Conservation (phyloP, 1,139 yeast genomes). For the Tardiomyces blankii region DNA sequence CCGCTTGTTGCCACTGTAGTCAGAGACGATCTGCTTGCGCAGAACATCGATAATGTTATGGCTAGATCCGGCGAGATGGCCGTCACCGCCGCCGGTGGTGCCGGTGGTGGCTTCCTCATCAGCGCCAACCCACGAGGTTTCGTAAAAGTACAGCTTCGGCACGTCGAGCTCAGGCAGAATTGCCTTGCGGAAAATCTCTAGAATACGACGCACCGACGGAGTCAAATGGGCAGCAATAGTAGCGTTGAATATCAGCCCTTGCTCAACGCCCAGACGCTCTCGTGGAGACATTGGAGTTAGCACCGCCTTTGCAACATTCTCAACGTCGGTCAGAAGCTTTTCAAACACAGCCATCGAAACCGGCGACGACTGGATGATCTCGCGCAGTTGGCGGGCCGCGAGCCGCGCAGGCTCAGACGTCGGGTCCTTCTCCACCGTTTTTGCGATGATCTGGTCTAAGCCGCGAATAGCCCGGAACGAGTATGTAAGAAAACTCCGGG, state of each 20-base stretch:
- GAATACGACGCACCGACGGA: constrained; percentile 27
- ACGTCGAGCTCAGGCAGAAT: constrained; percentile 22
- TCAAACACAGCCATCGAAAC: constrained; percentile 52
- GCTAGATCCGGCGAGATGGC: constrained; percentile 6
- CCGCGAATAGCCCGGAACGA: constrained; percentile 61
- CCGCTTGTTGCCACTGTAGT: constrained; percentile 22
- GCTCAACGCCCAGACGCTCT: constrained; percentile 36
- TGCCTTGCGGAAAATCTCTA: constrained; percentile 20
- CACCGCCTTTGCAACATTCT: constrained; percentile 26
- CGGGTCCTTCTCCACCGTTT: constrained; percentile 3
- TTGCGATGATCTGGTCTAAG: constrained; percentile 38
- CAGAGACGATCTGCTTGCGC: constrained; percentile 22
- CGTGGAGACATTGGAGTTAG: constrained; percentile 2
- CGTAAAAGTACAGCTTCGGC: constrained; percentile 49
- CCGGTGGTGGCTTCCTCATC: constrained; percentile 25
- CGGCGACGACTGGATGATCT: constrained; percentile 44
- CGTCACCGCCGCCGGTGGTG: constrained; percentile 5
- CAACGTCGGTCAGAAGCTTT: constrained; percentile 45
- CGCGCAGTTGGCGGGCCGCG: constrained; percentile 31
- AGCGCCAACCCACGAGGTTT: constrained; percentile 58
- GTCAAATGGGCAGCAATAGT: constrained; percentile 38
- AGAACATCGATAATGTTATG: constrained; percentile 15
- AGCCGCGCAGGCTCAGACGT: constrained; percentile 12
- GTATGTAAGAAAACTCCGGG: constrained; percentile 57
- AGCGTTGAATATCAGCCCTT: constrained; percentile 55